phyloP scores from a whole-genome alignment of 768 basidiomycete species.

The Tulasnella calospora region DNA sequence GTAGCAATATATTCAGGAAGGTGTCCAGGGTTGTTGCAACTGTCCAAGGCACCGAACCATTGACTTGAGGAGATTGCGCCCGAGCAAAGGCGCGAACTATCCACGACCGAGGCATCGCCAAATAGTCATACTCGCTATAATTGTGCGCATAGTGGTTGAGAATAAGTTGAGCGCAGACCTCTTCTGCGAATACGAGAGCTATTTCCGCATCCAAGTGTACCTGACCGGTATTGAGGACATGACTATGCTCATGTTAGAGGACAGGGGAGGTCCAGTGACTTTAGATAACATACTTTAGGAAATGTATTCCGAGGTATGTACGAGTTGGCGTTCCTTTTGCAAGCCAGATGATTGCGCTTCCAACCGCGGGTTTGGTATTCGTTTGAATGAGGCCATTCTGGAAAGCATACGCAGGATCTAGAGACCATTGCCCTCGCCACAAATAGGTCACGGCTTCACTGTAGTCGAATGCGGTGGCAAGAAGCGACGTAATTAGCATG shows the following conservation, averaged over 20 bases:
- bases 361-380: background rate
- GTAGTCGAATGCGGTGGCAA: conserved; percentile 6
- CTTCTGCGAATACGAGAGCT: background rate
- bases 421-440: background rate
- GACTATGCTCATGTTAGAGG: background rate
- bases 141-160: background rate
- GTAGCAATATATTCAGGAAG: background rate
- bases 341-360: background rate
- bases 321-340: background rate
- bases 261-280: background rate
- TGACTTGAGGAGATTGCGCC: background rate
- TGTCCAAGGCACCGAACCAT: background rate
- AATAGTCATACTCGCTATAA: background rate
- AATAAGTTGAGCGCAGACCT: background rate
- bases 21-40: background rate
- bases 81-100: background rate
- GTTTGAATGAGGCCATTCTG: background rate
- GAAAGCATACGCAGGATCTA: background rate
- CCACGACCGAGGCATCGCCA: background rate
- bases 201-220: background rate
- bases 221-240: background rate
- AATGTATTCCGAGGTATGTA: background rate
- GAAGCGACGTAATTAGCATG: background rate
- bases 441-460: background rate
- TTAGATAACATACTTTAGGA: background rate